phyloP scores from a whole-genome alignment of 768 basidiomycete species.

The Pleurotus citrinopileatus region DNA sequence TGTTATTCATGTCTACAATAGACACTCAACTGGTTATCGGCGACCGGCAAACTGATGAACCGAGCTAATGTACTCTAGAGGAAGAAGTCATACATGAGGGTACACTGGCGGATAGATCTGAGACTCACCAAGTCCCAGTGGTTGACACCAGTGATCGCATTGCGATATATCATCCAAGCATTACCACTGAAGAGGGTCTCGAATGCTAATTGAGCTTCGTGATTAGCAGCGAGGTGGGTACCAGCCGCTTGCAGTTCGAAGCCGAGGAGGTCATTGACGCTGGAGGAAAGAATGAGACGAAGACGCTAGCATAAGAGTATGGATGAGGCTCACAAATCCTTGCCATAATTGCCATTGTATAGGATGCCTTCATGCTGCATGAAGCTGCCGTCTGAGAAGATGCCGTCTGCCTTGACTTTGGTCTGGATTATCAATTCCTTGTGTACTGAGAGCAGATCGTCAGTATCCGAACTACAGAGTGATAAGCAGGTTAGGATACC shows the following conservation, averaged over 20 bases:
- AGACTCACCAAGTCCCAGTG: slow-evolving; percentile 73
- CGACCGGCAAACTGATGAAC: slow-evolving; percentile 65
- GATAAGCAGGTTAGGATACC: background rate
- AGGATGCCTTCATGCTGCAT: slow-evolving; percentile 57
- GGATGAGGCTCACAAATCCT: slow-evolving; percentile 31
- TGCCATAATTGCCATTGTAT: slow-evolving; percentile 73
- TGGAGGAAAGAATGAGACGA: slow-evolving; percentile 19
- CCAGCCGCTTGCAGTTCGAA: slow-evolving; percentile 60
- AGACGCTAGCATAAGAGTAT: background rate
- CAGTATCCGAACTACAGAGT: background rate
- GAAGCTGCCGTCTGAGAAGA: slow-evolving; percentile 50
- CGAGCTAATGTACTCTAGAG: slow-evolving; percentile 56
- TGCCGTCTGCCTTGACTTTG: slow-evolving; percentile 54
- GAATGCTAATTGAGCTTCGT: slow-evolving; percentile 43
- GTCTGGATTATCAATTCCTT: slow-evolving; percentile 48
- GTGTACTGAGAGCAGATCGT: slow-evolving; percentile 32
- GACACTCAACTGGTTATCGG: slow-evolving; percentile 36
- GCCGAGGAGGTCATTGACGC: slow-evolving; percentile 59
- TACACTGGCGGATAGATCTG: background rate
- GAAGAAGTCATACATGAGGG: slow-evolving; percentile 14
- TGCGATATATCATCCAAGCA: slow-evolving; percentile 70
- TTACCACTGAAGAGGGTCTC: slow-evolving; percentile 55
- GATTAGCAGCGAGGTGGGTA: slow-evolving; percentile 50
- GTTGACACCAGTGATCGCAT: slow-evolving; percentile 49
- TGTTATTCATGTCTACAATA: background rate